phyloP scores from a whole-genome alignment of 2,329 filamentous ascomycete species.

The Dothiorella sarmentorum region DNA sequence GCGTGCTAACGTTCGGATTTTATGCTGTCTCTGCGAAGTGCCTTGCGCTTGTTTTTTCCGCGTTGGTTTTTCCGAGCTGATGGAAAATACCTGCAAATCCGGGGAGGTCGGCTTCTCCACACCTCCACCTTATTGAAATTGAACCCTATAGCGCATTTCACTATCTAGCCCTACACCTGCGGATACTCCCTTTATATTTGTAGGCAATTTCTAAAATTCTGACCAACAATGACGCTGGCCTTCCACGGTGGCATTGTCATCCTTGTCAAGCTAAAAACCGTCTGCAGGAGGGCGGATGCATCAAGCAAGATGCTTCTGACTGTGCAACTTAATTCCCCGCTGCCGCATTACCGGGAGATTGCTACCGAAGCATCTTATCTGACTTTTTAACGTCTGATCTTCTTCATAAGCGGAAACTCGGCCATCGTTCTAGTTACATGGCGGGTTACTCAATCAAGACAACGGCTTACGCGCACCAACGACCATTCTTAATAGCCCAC shows the following conservation, averaged over 20 bases:
- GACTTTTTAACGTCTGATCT: not conserved
- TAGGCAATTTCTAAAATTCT: too few relatives aligned
- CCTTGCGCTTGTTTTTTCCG: not conserved
- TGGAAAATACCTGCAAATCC: not conserved
- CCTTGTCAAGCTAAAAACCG: not conserved
- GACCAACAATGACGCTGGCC: not conserved
- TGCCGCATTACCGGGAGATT: not conserved
- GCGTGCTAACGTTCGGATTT: not conserved
- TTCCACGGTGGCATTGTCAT: not conserved
- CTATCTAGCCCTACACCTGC: too few relatives aligned
- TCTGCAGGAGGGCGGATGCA: not conserved
- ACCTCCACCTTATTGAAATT: not conserved
- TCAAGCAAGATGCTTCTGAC: not conserved
- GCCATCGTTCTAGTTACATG: not conserved
- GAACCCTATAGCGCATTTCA: too few relatives aligned
- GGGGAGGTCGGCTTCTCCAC: not conserved
- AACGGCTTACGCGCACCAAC: not conserved
- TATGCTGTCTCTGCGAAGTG: not conserved
- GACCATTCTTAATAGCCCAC: not conserved
- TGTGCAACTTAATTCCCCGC: not conserved
- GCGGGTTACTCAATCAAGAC: not conserved
- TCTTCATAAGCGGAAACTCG: not conserved
- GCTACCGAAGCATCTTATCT: not conserved
- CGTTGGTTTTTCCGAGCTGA: not conserved
- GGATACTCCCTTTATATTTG: not conserved